Evolutionary conservation across 371 early-diverging fungal genomes (phyloP), one percentile per base, ranked within the genome.

Genomic region (Actinomortierella ambigua): DNA sequence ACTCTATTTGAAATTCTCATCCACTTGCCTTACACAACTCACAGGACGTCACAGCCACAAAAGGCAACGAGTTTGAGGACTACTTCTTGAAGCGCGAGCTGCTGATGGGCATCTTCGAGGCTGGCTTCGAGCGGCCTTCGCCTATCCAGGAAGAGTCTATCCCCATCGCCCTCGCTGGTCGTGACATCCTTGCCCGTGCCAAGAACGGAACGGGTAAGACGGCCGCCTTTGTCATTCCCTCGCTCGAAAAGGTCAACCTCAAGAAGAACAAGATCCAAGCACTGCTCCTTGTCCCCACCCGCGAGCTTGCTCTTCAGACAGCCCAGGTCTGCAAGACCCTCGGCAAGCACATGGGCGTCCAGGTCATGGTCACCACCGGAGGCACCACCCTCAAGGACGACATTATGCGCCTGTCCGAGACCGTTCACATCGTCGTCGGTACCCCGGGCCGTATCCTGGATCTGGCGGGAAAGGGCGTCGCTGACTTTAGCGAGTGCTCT

Each of bases 181-280:
- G 95, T 61, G 98, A 99, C 79, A 94, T 98, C 51, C 83, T 98
- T 42, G 98, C 98, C 7, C 82, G 97, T 62, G 96, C 98, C 50
- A 99, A 98, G 81, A 98, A 98, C 77, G 99, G 99, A 18, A 99
- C 99, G 0, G 99, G 99, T 48, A 99, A 99, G 78, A 98, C 99
- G 0, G 98, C 96, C 18, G 97, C 98, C 0, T 99, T 97, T 78
- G 87, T 94, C 43, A 97, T 99, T 58, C 98, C 98, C 6, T 87
- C 94, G 1, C 83, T 99, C 53, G 97, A 99, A 77, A 98, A 95
- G 82, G 87, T 97, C 61, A 89, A 95, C 78, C 82, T 85, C 17
- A 83, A 88, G 51, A 87, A 90, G 60, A 79, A 85, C 42, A 85
- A 86, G 59, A 89, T 96, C 68, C 96, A 96, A 79, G 93, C 92